phyloP scores from a whole-genome alignment of 805 yeast genomes.

The Myxozyma udenii region DNA sequence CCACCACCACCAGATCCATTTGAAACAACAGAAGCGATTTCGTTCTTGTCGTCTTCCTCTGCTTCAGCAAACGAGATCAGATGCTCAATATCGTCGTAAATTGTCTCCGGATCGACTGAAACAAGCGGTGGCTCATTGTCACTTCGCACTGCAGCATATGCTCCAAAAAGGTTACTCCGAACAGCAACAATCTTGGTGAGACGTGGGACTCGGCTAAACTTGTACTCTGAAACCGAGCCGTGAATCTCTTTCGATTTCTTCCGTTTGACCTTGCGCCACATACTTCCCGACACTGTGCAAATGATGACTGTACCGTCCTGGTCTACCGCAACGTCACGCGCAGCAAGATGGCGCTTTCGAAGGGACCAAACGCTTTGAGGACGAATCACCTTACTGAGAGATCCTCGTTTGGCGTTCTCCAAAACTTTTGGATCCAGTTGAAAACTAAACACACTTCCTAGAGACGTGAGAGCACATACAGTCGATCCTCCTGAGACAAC shows the following conservation, averaged over 20 bases:
- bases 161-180: conserved; percentile 60
- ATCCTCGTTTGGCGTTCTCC: conserved; percentile 7
- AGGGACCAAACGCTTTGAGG: conserved; percentile 35
- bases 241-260: conserved; percentile 15
- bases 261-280: conserved; percentile 40
- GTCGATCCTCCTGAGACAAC: conserved; percentile 22
- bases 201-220: conserved; percentile 53
- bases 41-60: conserved; percentile 12
- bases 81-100: conserved; percentile 52
- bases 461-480: conserved; percentile 32
- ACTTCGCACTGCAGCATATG: conserved; percentile 65
- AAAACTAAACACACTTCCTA: conserved; percentile 28
- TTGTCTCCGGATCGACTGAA: conserved; percentile 47
- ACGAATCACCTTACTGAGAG: conserved; percentile 17
- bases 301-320: conserved; percentile 66
- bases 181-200: conserved; percentile 63
- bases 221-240: conserved; percentile 35
- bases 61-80: conserved; percentile 35
- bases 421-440: conserved; percentile 16
- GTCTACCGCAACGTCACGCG: conserved; percentile 64
- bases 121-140: conserved; percentile 60
- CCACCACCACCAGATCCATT: conserved; percentile 3
- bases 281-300: conserved; percentile 67
- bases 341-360: conserved; percentile 50
- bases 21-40: conserved; percentile 9